phyloP scores from a whole-genome alignment of 345 rosid genomes.

The Eucalyptus victrix region DNA sequence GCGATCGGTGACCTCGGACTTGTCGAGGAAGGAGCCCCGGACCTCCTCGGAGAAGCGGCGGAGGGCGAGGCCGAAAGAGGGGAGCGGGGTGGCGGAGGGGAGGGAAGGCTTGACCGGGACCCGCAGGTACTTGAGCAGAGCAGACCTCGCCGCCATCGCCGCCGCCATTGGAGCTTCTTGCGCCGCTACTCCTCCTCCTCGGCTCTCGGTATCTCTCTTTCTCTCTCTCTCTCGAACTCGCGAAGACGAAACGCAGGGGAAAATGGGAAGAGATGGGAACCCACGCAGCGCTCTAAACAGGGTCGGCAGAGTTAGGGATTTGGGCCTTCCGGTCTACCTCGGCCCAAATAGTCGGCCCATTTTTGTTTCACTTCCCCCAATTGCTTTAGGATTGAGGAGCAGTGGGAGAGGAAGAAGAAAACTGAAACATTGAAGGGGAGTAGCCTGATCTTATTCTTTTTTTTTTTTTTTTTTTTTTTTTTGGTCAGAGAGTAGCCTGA shows the following conservation, averaged over 20 bases:
- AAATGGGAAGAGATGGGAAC: not conserved
- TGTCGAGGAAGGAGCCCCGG: conserved; percentile 86
- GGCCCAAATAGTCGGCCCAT: not conserved
- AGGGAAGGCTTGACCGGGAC: conserved; percentile 20
- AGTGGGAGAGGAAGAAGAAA: not conserved
- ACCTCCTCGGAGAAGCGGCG: conserved; percentile 80
- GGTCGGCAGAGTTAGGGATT: not conserved
- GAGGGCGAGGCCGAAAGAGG: conserved; percentile 23
- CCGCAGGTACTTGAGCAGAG: conserved; percentile 62
- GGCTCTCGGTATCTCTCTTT: not conserved
- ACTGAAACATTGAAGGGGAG: not conserved
- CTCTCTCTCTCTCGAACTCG: not conserved
- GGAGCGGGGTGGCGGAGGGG: conserved; percentile 1
- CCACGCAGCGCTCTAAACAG: not conserved
- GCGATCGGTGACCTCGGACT: conserved; percentile 94
- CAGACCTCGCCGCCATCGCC: conserved; percentile 54
- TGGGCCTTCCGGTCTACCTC: not conserved
- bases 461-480: too few relatives aligned
- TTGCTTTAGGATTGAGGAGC: not conserved
- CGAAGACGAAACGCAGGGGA: not conserved
- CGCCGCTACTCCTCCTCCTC: conserved; percentile 3
- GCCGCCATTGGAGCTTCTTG: not conserved
- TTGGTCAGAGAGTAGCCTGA: too few relatives aligned
- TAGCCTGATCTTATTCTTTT: too few relatives aligned
- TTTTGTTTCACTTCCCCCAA: not conserved